phyloP scores from a whole-genome alignment of 169 alveolate species.

The Fabrea salina region DNA sequence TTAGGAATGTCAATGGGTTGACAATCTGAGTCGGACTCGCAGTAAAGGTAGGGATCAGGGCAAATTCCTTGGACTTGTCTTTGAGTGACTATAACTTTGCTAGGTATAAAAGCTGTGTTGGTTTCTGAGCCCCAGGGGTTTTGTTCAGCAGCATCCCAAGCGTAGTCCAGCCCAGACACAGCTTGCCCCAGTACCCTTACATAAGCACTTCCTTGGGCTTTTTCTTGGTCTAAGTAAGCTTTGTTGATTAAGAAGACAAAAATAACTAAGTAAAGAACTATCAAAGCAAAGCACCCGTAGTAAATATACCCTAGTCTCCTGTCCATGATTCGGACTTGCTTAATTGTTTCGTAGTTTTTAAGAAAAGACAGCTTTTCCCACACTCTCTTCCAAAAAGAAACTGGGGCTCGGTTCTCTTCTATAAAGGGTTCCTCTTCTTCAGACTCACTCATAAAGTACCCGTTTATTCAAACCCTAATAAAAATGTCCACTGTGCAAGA shows the following conservation, averaged over 20 bases:
- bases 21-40: constrained; percentile 19
- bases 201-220: not conserved
- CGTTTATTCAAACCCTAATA: too few relatives aligned
- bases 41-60: constrained; percentile 12
- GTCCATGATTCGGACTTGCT: constrained; percentile 14
- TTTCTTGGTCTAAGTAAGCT: constrained; percentile 22
- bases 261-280: constrained; percentile 1
- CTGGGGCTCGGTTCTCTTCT: too few relatives aligned
- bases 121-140: constrained; percentile 36
- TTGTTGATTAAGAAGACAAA: constrained; percentile 13
- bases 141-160: constrained; percentile 19
- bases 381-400: too few relatives aligned
- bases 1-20: constrained; percentile 12
- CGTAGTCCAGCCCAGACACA: not conserved
- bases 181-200: not conserved
- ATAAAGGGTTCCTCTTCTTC: too few relatives aligned
- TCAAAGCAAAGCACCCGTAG: not conserved
- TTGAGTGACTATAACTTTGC: constrained; percentile 23
- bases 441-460: too few relatives aligned
- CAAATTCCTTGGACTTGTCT: not conserved
- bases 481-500: too few relatives aligned
- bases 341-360: not conserved
- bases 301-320: constrained; percentile 24
- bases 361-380: too few relatives aligned
- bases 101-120: constrained; percentile 13